Base-by-base conservation (phyloP, 2,329 filamentous ascomycete species). In the Lasiodiplodia sp. region DNA sequence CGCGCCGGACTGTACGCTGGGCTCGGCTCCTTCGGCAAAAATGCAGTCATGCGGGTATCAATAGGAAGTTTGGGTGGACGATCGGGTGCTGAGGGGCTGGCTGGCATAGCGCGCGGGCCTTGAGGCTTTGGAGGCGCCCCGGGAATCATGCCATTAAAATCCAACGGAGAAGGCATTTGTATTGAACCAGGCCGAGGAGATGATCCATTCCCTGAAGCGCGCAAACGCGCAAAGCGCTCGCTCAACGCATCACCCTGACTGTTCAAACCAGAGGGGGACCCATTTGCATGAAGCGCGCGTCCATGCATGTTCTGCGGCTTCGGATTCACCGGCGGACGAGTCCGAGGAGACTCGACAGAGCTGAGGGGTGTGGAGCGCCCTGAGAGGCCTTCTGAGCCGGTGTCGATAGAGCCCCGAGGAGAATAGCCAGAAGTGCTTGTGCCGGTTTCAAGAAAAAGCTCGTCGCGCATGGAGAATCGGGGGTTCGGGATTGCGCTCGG, bases 1-100 rank as follows among this genome's bases (percentile, higher is more conserved):
- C 91, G 86, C 1, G 90, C 90, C n/a, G 92, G 92, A 73, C 89
- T 93, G 75, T 94, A 94, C 4, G 92, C 92, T 8, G 92, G 90
- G 73, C 90, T 90, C 1, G 92, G 92, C 56, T 90, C 80, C 76
- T 91, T 91, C 12, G 91, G 91, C 74, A 93, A 81, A 18, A 83
- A 83, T 12, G 86, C 84, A 8, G 87, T 77, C n/a, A 85, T 71
- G n/a, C 78, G 76, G 31, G 82, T 86, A 57, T 87, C 82, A 0
- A 89, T 73, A 2, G 83, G 82, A 11, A 87, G 75, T 63, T 82
- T 83, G 1, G 82, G 80, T 53, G 83, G 82, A 21, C 78, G 75
- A 4, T 77, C 72, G 25, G 76, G 76, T n/a, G 69, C 69, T 2
- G 73, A 70, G 3, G 58, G 28, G 16, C 69, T 77, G 31, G 79